phyloP scores from a whole-genome alignment of 2,329 filamentous ascomycete species.

The Elsinoe necatrix region DNA sequence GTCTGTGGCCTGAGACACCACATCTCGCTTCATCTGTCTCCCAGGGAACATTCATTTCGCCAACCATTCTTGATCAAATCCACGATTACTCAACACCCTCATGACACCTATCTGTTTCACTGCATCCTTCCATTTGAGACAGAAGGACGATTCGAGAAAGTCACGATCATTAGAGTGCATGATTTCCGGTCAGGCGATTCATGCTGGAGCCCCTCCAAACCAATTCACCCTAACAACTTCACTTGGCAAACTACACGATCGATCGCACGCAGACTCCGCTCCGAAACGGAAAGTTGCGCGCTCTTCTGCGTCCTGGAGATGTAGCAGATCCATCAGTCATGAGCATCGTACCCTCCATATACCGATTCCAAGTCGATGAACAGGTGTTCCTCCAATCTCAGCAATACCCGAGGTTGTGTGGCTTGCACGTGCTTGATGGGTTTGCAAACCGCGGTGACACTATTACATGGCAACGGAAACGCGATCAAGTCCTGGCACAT shows the following conservation, averaged over 20 bases:
- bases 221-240: background rate
- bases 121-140: background rate
- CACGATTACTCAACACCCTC: background rate
- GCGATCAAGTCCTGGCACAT: background rate
- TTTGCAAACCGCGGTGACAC: background rate
- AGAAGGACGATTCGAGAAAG: background rate
- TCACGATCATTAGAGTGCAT: background rate
- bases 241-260: background rate
- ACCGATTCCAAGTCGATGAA: conserved; percentile 8
- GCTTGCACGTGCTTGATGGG: background rate
- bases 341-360: background rate
- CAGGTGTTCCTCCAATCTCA: conserved; percentile 7
- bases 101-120: background rate
- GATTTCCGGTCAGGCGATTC: conserved; percentile 4
- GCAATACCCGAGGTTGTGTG: conserved; percentile 2
- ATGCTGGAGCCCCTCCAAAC: background rate
- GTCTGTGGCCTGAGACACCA: background rate
- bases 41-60: background rate
- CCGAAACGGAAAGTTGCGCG: background rate
- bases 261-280: background rate
- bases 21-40: background rate
- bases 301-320: background rate
- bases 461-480: background rate
- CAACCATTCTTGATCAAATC: background rate
- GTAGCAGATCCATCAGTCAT: background rate